phyloP scores from a whole-genome alignment of 768 basidiomycete genomes.

The Tubosaeta sp. region DNA sequence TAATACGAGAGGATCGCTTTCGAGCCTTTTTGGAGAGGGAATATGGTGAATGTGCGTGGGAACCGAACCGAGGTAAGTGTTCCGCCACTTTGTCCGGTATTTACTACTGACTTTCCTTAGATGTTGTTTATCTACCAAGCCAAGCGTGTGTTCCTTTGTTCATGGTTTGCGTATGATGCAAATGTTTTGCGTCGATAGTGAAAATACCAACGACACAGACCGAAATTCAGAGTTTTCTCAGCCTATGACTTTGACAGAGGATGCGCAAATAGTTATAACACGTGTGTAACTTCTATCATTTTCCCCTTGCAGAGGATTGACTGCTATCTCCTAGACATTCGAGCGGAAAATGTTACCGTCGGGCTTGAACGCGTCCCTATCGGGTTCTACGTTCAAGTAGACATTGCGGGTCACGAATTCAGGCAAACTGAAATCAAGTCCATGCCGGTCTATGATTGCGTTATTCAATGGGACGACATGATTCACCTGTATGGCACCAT shows the following conservation, averaged over 20 bases:
- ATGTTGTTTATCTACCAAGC: slow-evolving; percentile 1
- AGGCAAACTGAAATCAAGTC: slow-evolving; percentile 5
- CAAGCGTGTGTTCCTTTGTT: neutral
- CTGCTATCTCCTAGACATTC: slow-evolving; percentile 2
- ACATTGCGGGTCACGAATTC: neutral
- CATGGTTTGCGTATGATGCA: neutral
- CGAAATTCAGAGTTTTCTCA: neutral
- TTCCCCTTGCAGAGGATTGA: neutral
- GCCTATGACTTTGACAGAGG: neutral
- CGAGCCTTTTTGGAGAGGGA: neutral
- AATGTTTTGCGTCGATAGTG: neutral
- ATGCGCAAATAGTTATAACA: neutral
- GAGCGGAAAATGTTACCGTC: slow-evolving; percentile 5
- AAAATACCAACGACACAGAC: neutral
- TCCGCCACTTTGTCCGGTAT: neutral
- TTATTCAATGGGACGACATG: slow-evolving; percentile 12
- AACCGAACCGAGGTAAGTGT: neutral
- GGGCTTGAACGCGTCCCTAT: slow-evolving; percentile 12
- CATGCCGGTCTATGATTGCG: neutral
- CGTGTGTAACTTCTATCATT: neutral
- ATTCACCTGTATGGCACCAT: slow-evolving; percentile 5
- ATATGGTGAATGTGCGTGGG: neutral
- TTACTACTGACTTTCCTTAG: neutral
- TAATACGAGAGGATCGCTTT: neutral
- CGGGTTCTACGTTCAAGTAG: slow-evolving; percentile 11